These are phyloP conservation scores for Cyclospora cayetanensis DNA, from an alignment of 169 alveolate species.

Conservation along the genomic window DNA sequence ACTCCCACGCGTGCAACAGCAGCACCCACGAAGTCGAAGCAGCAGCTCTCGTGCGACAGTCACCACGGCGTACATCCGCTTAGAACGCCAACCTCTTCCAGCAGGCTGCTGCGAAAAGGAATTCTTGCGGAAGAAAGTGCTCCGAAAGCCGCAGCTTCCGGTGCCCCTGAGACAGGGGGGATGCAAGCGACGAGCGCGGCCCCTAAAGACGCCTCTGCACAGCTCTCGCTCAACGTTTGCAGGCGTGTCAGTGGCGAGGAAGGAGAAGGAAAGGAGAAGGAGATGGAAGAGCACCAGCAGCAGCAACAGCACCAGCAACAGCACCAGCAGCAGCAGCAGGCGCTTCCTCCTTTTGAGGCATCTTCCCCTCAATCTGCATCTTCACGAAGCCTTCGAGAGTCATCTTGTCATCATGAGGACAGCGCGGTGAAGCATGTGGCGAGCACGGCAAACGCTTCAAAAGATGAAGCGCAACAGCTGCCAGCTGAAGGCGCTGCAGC, in stretches of 20 bases:
- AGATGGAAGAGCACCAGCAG: constrained; percentile 17
- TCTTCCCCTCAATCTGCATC: not conserved
- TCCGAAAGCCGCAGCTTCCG: not conserved
- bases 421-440: not conserved
- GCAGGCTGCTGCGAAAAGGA: not conserved
- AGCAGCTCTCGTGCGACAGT: not conserved
- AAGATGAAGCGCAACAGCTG: not conserved
- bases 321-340: not conserved
- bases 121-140: not conserved
- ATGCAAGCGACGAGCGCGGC: no score
- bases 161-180: not conserved
- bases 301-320: constrained; percentile 1
- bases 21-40: no score
- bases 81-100: not conserved
- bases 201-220: no score
- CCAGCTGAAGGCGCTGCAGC: no score
- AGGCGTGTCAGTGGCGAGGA: no score
- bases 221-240: no score
- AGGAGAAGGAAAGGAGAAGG: not conserved
- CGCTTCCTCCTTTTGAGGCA: not conserved
- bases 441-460: not conserved
- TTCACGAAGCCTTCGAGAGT: not conserved
- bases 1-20: no score
- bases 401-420: not conserved
- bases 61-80: not conserved